Evolutionary conservation across 805 yeast genomes (phyloP).

Genomic region (Teunomyces cretensis): DNA sequence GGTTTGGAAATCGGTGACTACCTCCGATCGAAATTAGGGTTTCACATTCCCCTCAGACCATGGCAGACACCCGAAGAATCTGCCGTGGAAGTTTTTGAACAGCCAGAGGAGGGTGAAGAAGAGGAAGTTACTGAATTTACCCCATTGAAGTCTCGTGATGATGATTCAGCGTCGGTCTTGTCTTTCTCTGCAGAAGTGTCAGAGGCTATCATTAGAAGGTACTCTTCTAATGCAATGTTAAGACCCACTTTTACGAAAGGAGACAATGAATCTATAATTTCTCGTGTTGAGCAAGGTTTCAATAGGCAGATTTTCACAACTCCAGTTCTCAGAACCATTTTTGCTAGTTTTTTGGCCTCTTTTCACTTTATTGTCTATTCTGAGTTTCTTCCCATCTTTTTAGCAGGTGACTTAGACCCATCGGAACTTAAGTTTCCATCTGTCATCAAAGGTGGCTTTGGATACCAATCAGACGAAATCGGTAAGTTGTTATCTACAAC

Average conservation of each 20-base stretch:
- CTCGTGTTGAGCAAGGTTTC: constrained; percentile 14
- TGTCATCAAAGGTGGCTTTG: constrained; percentile 52
- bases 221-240: constrained; percentile 14
- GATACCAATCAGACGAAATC: constrained; percentile 44
- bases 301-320: constrained; percentile 25
- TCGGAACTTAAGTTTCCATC: constrained; percentile 46
- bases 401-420: constrained; percentile 35
- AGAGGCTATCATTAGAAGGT: constrained; percentile 16
- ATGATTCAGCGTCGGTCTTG: neutral
- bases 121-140: neutral
- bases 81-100: neutral
- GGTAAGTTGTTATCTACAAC: constrained; percentile 52
- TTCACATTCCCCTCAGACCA: neutral
- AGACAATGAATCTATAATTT: neutral
- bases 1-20: constrained; percentile 48
- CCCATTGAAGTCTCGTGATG: neutral
- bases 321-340: constrained; percentile 29
- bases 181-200: neutral
- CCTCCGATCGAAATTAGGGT: constrained; percentile 8
- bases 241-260: constrained; percentile 11
- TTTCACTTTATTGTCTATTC: constrained; percentile 49
- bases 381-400: constrained; percentile 56
- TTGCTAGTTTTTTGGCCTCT: constrained; percentile 43
- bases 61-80: neutral
- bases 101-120: neutral